Percentiles rank a stretch among this genome's conserved stretches.
Conservation (phyloP, 2,329 filamentous ascomycete genomes). For the Cladosporium halotolerans region DNA sequence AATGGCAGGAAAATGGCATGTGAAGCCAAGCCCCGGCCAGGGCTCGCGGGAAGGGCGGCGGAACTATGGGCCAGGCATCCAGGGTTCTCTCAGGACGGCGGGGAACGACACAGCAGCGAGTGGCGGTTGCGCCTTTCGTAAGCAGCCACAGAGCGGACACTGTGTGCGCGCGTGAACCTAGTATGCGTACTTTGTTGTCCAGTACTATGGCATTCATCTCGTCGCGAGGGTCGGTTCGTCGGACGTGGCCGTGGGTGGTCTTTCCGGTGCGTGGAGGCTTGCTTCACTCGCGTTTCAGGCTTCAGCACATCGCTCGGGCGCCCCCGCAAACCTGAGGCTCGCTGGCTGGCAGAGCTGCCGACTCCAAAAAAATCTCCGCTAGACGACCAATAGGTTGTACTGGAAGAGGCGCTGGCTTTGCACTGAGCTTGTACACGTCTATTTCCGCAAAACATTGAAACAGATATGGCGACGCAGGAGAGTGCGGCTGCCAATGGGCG, state of each 20-base stretch:
- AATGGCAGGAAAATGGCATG: constrained; percentile 9
- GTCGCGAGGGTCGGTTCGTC: no score
- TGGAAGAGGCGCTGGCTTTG: background rate
- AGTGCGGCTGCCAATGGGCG: background rate
- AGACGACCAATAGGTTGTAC: background rate
- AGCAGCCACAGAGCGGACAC: no score
- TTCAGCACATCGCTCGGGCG: background rate
- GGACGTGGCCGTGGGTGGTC: no score
- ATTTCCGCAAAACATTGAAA: background rate
- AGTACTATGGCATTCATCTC: no score
- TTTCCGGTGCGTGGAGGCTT: no score
- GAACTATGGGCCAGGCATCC: background rate
- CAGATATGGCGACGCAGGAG: constrained; percentile 2
- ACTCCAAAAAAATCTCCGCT: constrained; percentile 11
- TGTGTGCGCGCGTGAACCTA: no score
- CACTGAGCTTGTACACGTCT: background rate
- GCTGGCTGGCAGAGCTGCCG: background rate
- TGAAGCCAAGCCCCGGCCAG: constrained; percentile 5
- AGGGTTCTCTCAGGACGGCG: no score
- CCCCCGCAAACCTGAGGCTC: background rate
- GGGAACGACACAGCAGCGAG: no score
- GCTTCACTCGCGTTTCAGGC: no score
- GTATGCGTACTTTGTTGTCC: no score
- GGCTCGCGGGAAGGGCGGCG: background rate
- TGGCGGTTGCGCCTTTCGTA: no score